These are phyloP conservation scores for Helicocarpus griseus DNA, from an alignment of 2,329 filamentous ascomycete species.

Conservation along the genomic window DNA sequence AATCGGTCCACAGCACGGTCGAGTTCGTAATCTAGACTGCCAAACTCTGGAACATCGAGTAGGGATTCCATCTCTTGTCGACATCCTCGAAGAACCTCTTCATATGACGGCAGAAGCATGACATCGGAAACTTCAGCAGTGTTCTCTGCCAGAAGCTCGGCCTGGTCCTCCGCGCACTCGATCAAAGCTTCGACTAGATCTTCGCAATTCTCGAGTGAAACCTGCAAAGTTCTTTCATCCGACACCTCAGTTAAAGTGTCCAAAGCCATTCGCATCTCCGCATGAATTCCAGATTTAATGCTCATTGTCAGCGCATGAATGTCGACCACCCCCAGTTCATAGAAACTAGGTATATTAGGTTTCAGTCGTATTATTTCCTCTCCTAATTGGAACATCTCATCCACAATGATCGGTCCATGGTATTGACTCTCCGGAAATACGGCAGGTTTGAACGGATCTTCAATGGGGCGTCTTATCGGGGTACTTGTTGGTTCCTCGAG, in stretches of 20 bases:
- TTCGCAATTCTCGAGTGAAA: slow-evolving; percentile 67
- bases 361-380: slow-evolving; percentile 57
- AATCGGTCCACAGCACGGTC: slow-evolving; percentile 79
- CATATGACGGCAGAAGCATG: slow-evolving; percentile 72
- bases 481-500: slow-evolving; percentile 6
- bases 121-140: slow-evolving; percentile 79
- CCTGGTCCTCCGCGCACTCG: slow-evolving; percentile 83
- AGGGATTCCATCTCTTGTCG: slow-evolving; percentile 62
- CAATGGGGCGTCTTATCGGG: slow-evolving; percentile 9
- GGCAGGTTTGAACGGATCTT: slow-evolving; percentile 39
- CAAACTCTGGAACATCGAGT: slow-evolving; percentile 63
- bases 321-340: slow-evolving; percentile 80
- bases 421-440: slow-evolving; percentile 42
- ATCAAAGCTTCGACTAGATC: slow-evolving; percentile 80
- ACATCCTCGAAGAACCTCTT: slow-evolving; percentile 75
- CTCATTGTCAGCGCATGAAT: slow-evolving; percentile 82
- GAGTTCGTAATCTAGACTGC: slow-evolving; percentile 67
- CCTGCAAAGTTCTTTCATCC: slow-evolving; percentile 50
- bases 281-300: slow-evolving; percentile 78
- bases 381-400: slow-evolving; percentile 54
- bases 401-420: slow-evolving; percentile 64
- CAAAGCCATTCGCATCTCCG: slow-evolving; percentile 79
- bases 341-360: slow-evolving; percentile 63
- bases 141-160: slow-evolving; percentile 75
- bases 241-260: slow-evolving; percentile 72